A percentile compares a stretch with the other conserved stretches of the same genome.
Evolutionary conservation across 2,329 filamentous ascomycete genomes (phyloP).

Genomic region (Penicillium sp.): DNA sequence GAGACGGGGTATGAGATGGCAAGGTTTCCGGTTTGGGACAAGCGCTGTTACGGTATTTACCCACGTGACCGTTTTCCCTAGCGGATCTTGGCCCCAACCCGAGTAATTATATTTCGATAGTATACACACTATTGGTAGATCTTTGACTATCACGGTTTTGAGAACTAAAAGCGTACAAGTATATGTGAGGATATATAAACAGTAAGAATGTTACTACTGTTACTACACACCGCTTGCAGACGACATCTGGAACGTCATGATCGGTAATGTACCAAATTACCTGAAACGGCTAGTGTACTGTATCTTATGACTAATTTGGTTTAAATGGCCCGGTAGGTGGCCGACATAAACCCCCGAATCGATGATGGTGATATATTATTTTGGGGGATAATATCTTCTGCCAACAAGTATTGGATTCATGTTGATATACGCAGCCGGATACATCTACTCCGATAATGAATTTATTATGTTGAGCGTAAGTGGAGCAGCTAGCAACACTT

Average conservation of each 20-base stretch:
- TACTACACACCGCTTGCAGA: constrained; percentile 24
- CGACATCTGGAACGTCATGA: constrained; percentile 16
- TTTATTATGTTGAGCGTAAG: constrained; percentile 1
- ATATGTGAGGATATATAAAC: not conserved
- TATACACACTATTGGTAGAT: not conserved
- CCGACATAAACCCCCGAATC: not conserved
- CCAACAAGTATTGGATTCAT: not conserved
- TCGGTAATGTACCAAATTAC: constrained; percentile 12
- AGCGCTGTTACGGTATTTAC: constrained; percentile 24
- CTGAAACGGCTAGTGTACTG: constrained; percentile 17
- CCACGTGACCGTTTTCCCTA: constrained; percentile 14
- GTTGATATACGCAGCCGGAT: not conserved
- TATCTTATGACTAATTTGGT: constrained; percentile 13
- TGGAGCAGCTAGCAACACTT: constrained; percentile 6
- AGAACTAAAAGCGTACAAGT: not conserved
- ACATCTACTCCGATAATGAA: not conserved
- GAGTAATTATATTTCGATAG: not conserved
- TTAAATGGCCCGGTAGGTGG: not conserved
- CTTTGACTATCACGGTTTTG: not conserved
- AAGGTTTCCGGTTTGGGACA: constrained; percentile 21
- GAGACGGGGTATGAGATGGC: constrained; percentile 18
- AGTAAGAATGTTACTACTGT: not conserved
- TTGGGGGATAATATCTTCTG: not conserved
- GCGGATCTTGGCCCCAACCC: not conserved
- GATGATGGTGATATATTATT: constrained; percentile 6